Conservation (phyloP, 163 green algal genomes). For the Prototheca wickerhamii region DNA sequence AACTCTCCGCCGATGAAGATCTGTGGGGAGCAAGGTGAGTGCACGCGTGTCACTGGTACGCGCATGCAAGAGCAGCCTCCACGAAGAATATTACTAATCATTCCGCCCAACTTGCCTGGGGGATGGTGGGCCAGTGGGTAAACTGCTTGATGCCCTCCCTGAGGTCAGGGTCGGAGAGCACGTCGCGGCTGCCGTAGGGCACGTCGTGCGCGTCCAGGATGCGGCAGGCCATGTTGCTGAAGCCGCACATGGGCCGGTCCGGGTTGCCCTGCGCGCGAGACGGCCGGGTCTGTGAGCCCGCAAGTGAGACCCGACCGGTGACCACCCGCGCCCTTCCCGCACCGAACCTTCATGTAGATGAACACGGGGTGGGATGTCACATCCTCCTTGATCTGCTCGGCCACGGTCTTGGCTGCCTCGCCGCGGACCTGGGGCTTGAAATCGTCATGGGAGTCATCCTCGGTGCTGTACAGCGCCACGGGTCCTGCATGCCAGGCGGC, state of each 20-base stretch:
- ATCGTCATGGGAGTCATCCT: constrained; percentile 70
- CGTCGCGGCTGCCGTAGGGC: constrained; percentile 74
- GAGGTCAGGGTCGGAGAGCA: constrained; percentile 76
- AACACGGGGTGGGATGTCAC: constrained; percentile 73
- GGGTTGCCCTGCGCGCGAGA: constrained; percentile 54
- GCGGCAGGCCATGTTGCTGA: constrained; percentile 81
- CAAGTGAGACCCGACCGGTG: background rate
- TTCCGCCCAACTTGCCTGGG: constrained; percentile 41
- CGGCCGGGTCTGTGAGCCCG: background rate
- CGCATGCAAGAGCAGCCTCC: background rate
- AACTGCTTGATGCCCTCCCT: constrained; percentile 90
- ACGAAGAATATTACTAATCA: background rate
- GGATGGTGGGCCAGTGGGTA: constrained; percentile 91
- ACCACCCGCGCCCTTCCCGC: background rate
- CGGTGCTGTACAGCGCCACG: too few species aligned
- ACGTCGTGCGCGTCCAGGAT: constrained; percentile 86
- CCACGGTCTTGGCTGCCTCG: constrained; percentile 21
- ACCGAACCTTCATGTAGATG: constrained; percentile 90
- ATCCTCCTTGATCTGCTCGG: constrained; percentile 68
- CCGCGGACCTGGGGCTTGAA: constrained; percentile 79
- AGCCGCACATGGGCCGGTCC: constrained; percentile 81
- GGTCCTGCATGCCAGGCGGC: too few species aligned
- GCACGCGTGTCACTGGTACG: background rate
- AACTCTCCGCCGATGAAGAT: constrained; percentile 91
- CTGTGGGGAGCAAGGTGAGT: constrained; percentile 30